Conservation (phyloP, 169 alveolate species). For the Plasmodium inui region DNA sequence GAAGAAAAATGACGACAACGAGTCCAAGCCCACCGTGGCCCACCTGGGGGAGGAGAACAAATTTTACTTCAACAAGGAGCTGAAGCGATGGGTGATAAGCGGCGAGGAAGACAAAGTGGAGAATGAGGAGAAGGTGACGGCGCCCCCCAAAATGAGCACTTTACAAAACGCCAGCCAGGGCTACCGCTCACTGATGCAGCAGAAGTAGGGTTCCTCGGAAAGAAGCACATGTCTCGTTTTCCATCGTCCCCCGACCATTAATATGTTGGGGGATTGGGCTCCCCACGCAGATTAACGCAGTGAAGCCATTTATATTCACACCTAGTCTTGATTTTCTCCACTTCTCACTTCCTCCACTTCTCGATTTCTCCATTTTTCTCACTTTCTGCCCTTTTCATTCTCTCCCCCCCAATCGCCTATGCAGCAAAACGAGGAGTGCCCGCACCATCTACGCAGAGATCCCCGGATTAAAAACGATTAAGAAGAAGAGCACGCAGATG, state of each 20-base stretch:
- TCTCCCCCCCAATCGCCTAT: neutral
- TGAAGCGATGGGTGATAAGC: conserved; percentile 89
- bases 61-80: conserved; percentile 88
- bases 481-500: conserved; percentile 34
- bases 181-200: conserved; percentile 59
- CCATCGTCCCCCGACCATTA: too few relatives aligned
- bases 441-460: conserved; percentile 81
- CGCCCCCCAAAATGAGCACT: conserved; percentile 70
- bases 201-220: conserved; percentile 35
- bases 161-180: conserved; percentile 33
- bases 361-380: neutral
- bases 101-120: conserved; percentile 88
- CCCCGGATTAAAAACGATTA: conserved; percentile 83
- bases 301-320: too few relatives aligned
- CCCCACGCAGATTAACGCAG: too few relatives aligned
- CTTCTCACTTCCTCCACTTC: too few relatives aligned
- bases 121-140: conserved; percentile 24
- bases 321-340: too few relatives aligned
- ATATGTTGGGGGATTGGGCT: too few relatives aligned
- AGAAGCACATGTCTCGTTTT: neutral
- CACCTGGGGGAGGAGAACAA: conserved; percentile 91
- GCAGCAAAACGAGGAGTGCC: conserved; percentile 79
- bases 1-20: conserved; percentile 66
- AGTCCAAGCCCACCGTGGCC: conserved; percentile 39
- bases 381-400: neutral